Base-by-base conservation (phyloP, 495 filamentous ascomycete genomes). In the Penicillium flavigenum region DNA sequence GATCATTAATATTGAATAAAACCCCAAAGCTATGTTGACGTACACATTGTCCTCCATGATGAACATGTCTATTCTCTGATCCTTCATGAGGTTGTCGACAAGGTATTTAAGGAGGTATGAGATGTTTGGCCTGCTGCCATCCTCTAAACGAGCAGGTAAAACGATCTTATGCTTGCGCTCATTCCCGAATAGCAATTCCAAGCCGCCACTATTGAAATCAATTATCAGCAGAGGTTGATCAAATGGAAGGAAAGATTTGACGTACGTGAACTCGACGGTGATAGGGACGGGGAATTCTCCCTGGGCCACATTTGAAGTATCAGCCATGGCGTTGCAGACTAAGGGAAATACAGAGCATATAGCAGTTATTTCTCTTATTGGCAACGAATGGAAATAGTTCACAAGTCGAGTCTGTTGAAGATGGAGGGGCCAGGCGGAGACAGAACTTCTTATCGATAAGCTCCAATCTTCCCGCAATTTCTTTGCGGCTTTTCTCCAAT, bases 131-230 rank as follows among this genome's bases (percentile, higher is more conserved):
- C 80, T 79, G 39, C 72, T 76, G 39, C 83, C 87, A 31, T 82
- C 65, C 24, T 75, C 71, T 61, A 87, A 80, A 27, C 62, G 76
- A n/a, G 79, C 73, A 31, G 94, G 89, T 26, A 98, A 60, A 16
- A 81, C 75, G 44, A 98, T 62, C 1, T 75, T 72, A 64, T 92
- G 88, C 56, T 84, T 87, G 46, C 84, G 82, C 68, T 89, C 76
- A 66, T 96, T 90, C 19, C 86, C 83, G 71, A 98, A 98, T 54
- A 98, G 83, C 70, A 96, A 86, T 71, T 98, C 94, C n/a, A 98
- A 84, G 19, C 94, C 94, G 48, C 94, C 94, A 59, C 94, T 96
- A 57, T 55, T 27, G 11, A 56, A 5, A 17, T 45, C 48, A 51
- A 54, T 31, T 57, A 45, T 68, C 31, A 69, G 60, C 17, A 29